Percentiles rank a stretch among this genome's conserved stretches.
Evolutionary conservation across 2,329 filamentous ascomycete species (phyloP).

Genomic region (Aspergillus sp.): DNA sequence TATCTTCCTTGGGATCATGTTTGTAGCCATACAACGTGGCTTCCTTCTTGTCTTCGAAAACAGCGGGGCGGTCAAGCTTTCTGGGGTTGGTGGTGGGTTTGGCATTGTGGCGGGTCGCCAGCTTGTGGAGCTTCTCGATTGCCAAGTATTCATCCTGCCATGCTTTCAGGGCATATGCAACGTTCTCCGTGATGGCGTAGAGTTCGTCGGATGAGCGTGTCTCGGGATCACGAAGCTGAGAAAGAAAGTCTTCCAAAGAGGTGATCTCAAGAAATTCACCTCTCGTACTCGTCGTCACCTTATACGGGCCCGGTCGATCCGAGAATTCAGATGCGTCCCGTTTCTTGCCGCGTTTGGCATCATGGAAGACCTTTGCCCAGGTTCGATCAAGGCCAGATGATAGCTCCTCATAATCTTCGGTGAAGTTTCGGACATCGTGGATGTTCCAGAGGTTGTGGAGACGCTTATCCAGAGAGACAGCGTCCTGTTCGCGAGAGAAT

Average conservation of each 20-base stretch:
- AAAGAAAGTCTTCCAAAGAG: constrained; percentile 35
- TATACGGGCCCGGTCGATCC: constrained; percentile 35
- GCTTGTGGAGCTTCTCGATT: constrained; percentile 50
- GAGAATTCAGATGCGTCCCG: constrained; percentile 24
- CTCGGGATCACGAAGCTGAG: constrained; percentile 36
- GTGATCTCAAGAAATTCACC: constrained; percentile 41
- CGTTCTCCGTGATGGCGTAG: constrained; percentile 55
- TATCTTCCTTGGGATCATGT: constrained; percentile 50
- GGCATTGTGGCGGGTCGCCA: constrained; percentile 47
- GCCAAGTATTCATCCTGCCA: constrained; percentile 61
- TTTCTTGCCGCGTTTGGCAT: constrained; percentile 29
- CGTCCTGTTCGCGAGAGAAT: constrained; percentile 21
- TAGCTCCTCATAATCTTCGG: constrained; percentile 32
- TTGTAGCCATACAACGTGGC: constrained; percentile 60
- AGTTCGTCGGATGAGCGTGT: constrained; percentile 52
- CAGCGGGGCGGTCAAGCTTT: constrained; percentile 48
- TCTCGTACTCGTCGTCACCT: constrained; percentile 23
- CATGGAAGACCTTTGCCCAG: constrained; percentile 35
- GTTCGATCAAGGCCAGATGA: constrained; percentile 26
- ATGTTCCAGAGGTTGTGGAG: constrained; percentile 38
- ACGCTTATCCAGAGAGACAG: constrained; percentile 28
- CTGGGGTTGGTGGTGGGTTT: constrained; percentile 52
- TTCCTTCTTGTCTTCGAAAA: constrained; percentile 62
- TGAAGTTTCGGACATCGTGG: constrained; percentile 35
- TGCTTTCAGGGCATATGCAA: constrained; percentile 50